Conservation (phyloP, 2,329 filamentous ascomycete genomes). For the Venturiaceae sp. region DNA sequence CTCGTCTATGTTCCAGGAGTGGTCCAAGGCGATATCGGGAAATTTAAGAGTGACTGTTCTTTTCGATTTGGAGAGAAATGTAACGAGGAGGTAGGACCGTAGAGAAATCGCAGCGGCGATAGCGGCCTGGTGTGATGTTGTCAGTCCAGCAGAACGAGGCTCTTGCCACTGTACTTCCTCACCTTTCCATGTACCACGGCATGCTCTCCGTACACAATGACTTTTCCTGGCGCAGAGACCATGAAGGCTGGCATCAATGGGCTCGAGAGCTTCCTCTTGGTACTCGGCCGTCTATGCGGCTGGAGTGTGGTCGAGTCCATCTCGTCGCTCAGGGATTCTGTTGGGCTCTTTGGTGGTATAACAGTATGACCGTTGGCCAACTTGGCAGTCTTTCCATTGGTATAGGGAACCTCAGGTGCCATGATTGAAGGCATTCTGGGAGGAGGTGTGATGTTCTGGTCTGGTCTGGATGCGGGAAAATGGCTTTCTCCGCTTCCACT, state of each 20-base stretch:
- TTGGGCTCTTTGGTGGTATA: not conserved
- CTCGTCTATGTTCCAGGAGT: constrained; percentile 90
- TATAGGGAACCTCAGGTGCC: not conserved
- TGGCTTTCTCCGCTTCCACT: not conserved
- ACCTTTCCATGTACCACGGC: constrained; percentile 96
- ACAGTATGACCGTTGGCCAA: not conserved
- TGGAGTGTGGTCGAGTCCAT: not conserved
- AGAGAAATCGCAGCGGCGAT: constrained; percentile 93
- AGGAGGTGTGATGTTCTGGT: not conserved
- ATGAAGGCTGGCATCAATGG: constrained; percentile 82
- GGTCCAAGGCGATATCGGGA: constrained; percentile 77
- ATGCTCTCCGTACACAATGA: constrained; percentile 97
- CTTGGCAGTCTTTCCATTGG: not conserved
- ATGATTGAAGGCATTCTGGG: not conserved
- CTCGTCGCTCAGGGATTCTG: constrained; percentile 2
- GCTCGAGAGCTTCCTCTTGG: constrained; percentile 28
- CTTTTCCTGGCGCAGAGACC: constrained; percentile 95
- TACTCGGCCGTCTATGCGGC: not conserved
- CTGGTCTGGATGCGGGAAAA: not conserved
- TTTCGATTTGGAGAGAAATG: constrained; percentile 83
- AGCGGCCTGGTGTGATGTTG: constrained; percentile 52
- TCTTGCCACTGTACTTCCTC: constrained; percentile 10
- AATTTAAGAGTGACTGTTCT: constrained; percentile 83
- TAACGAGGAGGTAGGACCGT: constrained; percentile 92
- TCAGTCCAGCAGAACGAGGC: not conserved